phyloP scores from a whole-genome alignment of 2,329 filamentous ascomycete species.

The Monilinia laxa region DNA sequence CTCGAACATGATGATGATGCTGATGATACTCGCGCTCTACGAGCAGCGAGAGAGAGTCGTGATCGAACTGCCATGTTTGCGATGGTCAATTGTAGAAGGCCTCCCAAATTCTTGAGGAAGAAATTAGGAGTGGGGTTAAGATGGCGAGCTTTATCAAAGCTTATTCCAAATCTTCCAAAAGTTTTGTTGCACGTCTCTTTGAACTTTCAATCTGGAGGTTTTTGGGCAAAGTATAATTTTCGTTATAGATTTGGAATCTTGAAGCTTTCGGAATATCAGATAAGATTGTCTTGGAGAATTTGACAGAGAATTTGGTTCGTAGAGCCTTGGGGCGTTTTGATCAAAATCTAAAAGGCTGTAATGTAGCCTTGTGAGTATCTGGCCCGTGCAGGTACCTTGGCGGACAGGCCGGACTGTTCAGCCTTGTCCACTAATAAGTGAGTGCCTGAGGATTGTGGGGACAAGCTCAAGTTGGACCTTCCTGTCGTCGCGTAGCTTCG shows the following conservation, averaged over 20 bases:
- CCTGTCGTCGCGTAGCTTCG: constrained; percentile 31
- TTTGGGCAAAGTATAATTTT: not conserved
- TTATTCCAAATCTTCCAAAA: constrained; percentile 2
- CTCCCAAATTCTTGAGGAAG: constrained; percentile 2
- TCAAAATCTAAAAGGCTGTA: not conserved
- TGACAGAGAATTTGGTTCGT: no score
- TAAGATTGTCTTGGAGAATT: not conserved
- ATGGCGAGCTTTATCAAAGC: constrained; percentile 18
- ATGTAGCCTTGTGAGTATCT: not conserved
- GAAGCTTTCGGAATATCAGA: not conserved
- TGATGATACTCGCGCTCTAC: constrained; percentile 33
- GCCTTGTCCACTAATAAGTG: constrained; percentile 4
- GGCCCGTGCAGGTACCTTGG: constrained; percentile 1
- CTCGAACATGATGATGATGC: constrained; percentile 21
- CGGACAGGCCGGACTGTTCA: not conserved
- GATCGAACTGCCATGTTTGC: constrained; percentile 36
- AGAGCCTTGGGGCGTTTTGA: not conserved
- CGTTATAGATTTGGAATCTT: not conserved
- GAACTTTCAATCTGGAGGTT: not conserved
- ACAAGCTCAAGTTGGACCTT: constrained; percentile 17
- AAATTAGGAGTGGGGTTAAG: constrained; percentile 19
- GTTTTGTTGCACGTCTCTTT: constrained; percentile 10
- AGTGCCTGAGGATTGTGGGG: constrained; percentile 20
- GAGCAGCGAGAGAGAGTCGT: constrained; percentile 32
- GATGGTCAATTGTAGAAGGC: constrained; percentile 19